These are phyloP conservation scores for Asterionellopsis glacialis DNA, from an alignment of 108 stramenopile genomes.

Conservation along the genomic window DNA sequence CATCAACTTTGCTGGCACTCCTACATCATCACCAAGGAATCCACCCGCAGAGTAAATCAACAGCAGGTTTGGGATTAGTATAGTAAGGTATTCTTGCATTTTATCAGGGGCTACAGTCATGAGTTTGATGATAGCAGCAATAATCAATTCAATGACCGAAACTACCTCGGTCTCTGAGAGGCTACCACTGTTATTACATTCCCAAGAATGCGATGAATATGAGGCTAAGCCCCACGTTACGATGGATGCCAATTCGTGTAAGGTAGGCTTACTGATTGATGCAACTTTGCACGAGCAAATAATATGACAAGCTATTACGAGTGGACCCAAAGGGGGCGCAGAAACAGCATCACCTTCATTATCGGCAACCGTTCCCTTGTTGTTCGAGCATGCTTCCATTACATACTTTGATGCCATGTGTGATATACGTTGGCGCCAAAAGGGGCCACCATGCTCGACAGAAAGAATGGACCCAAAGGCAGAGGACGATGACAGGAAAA, in stretches of 20 bases:
- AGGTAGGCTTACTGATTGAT: not conserved
- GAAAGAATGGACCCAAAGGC: slow-evolving; percentile 42
- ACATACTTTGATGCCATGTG: slow-evolving; percentile 3
- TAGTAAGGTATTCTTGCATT: too few species aligned
- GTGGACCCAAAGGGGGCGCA: not conserved
- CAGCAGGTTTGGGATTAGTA: too few species aligned
- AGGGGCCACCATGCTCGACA: slow-evolving; percentile 33
- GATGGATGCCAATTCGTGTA: not conserved
- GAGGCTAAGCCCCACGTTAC: not conserved
- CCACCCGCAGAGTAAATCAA: too few species aligned
- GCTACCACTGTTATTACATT: not conserved
- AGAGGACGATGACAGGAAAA: slow-evolving; percentile 14
- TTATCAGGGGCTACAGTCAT: not conserved
- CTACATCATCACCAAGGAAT: too few species aligned
- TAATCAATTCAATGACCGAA: not conserved
- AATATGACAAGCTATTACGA: not conserved
- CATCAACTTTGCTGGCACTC: too few species aligned
- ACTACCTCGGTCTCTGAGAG: not conserved
- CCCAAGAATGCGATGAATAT: not conserved
- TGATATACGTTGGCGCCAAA: slow-evolving; percentile 43
- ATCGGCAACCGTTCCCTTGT: not conserved
- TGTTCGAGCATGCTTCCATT: not conserved
- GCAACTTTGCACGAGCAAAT: not conserved
- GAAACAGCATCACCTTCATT: not conserved
- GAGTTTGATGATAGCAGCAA: not conserved